Percentiles rank a stretch among this genome's conserved stretches.
These are phyloP conservation scores for Pilobolus umbonatus DNA, from an alignment of 192 early-diverging fungal genomes.

Conservation along the genomic window DNA sequence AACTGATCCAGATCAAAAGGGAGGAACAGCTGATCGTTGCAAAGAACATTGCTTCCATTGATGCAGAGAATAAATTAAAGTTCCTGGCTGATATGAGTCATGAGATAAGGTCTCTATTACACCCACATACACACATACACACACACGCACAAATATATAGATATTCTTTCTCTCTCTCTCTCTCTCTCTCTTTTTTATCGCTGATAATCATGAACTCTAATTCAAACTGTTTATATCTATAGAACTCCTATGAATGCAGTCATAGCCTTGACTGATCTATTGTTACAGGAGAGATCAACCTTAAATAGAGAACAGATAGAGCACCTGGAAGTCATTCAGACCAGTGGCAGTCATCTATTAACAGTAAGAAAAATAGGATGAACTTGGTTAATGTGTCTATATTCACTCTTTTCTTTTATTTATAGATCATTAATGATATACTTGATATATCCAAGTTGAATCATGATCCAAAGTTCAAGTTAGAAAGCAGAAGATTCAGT, in stretches of 20 bases:
- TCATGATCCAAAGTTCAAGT: conserved; percentile 48
- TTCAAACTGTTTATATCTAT: neutral
- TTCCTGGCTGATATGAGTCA: conserved; percentile 53
- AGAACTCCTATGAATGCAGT: conserved; percentile 54
- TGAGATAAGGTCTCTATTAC: conserved; percentile 38
- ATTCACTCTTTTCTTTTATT: conserved; percentile 1
- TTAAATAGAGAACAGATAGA: conserved; percentile 42
- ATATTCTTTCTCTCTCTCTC: too few species aligned
- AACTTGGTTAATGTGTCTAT: conserved; percentile 11
- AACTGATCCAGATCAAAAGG: conserved; percentile 36
- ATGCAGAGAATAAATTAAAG: conserved; percentile 49
- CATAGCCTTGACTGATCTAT: conserved; percentile 45
- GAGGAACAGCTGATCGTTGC: conserved; percentile 35
- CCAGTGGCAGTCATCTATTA: conserved; percentile 47
- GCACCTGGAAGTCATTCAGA: conserved; percentile 48
- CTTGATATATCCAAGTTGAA: conserved; percentile 49
- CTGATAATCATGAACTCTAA: too few species aligned
- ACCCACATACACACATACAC: neutral
- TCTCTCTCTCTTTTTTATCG: too few species aligned
- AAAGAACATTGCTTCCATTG: conserved; percentile 39
- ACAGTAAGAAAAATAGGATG: conserved; percentile 32
- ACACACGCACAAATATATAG: neutral
- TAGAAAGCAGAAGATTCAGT: conserved; percentile 43
- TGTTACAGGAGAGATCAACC: conserved; percentile 39
- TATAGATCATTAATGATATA: conserved; percentile 49